phyloP scores from a whole-genome alignment of 2,329 filamentous ascomycete genomes.

The Ophiostoma himal-ulmi region DNA sequence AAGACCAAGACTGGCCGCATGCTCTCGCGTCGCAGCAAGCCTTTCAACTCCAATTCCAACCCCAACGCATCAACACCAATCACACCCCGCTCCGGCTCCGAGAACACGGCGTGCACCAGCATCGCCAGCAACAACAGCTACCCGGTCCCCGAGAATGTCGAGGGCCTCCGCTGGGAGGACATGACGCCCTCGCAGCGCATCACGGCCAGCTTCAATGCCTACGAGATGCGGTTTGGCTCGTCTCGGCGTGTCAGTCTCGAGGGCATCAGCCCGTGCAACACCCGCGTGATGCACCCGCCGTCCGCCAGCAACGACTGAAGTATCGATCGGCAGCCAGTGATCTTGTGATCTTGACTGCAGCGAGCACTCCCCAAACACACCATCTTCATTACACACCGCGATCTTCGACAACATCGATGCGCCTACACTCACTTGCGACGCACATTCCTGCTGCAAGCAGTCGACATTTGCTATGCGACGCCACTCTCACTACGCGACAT shows the following conservation, averaged over 20 bases:
- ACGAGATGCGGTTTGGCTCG: constrained; percentile 43
- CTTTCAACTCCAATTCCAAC: neutral
- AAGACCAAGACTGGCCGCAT: constrained; percentile 13
- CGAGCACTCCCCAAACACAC: too few relatives aligned
- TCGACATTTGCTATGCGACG: neutral
- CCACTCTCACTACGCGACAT: too few relatives aligned
- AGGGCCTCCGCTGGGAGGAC: constrained; percentile 7
- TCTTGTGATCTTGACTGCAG: too few relatives aligned
- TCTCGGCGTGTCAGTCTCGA: constrained; percentile 25
- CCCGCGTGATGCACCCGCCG: constrained; percentile 28
- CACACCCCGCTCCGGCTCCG: neutral
- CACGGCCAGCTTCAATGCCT: constrained; percentile 43
- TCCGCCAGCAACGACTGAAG: neutral
- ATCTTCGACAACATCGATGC: too few relatives aligned
- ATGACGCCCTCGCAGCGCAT: constrained; percentile 35
- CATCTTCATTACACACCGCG: too few relatives aligned
- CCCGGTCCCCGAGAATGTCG: neutral
- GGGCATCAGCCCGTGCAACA: constrained; percentile 43
- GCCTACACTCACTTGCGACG: too few relatives aligned
- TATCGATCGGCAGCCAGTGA: too few relatives aligned
- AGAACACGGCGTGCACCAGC: neutral
- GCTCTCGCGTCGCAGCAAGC: constrained; percentile 21
- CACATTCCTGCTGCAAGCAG: neutral
- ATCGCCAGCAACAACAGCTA: neutral
- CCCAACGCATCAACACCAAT: neutral